A percentile compares a stretch with the other conserved stretches of the same genome.
These are phyloP conservation scores for Saxispiralis lemnorum DNA, from an alignment of 495 filamentous ascomycete species.

Conservation along the genomic window DNA sequence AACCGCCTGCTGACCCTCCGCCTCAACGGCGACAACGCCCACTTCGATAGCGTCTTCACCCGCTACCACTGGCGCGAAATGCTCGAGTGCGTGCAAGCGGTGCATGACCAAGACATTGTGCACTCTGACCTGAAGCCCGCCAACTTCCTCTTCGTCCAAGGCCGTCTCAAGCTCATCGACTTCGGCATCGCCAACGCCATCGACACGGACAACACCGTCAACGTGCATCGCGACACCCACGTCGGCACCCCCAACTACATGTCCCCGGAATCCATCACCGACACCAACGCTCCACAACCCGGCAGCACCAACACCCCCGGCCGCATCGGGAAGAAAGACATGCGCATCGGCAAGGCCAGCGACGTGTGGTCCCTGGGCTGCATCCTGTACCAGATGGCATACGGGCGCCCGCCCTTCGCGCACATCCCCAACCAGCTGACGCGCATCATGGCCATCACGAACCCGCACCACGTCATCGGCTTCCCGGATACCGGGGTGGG, in stretches of 20 bases:
- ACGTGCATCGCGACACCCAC: slow-evolving; percentile 88
- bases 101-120: slow-evolving; percentile 78
- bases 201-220: slow-evolving; percentile 77
- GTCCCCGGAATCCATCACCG: slow-evolving; percentile 83
- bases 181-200: slow-evolving; percentile 98
- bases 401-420: slow-evolving; percentile 79
- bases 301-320: slow-evolving; percentile 3
- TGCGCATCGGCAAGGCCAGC: slow-evolving; percentile 88
- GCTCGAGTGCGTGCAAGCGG: slow-evolving; percentile 82
- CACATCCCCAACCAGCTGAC: slow-evolving; percentile 71
- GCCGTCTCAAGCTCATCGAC: slow-evolving; percentile 30
- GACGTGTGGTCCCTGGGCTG: slow-evolving; percentile 95
- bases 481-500: slow-evolving; percentile 64
- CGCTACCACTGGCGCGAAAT: slow-evolving; percentile 98
- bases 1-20: slow-evolving; percentile 65
- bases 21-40: slow-evolving; percentile 44
- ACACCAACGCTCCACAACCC: slow-evolving; percentile 55
- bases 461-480: slow-evolving; percentile 65
- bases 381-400: slow-evolving; percentile 94
- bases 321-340: slow-evolving; percentile 34
- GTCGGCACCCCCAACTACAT: slow-evolving; percentile 97
- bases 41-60: slow-evolving; percentile 76
- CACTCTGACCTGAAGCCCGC: slow-evolving; percentile 93
- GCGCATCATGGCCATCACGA: slow-evolving; percentile 68
- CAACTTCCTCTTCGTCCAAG: slow-evolving; percentile 36